phyloP scores from a whole-genome alignment of 306 rosid genomes.

The Fragaria vesca region DNA sequence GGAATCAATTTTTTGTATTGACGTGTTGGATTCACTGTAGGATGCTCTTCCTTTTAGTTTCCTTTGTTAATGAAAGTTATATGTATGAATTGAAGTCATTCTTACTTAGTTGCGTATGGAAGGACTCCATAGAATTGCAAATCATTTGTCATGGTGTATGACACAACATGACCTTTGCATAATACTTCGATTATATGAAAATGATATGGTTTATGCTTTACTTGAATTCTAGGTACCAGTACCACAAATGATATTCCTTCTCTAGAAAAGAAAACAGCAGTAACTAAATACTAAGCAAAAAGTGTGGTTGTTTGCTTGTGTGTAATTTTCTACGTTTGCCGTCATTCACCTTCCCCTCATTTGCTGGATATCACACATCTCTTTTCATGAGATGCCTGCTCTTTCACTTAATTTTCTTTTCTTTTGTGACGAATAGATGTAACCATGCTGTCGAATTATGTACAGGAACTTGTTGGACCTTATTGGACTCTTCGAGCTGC shows the following conservation, averaged over 20 bases:
- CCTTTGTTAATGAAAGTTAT: not conserved
- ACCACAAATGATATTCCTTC: not conserved
- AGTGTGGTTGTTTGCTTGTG: not conserved
- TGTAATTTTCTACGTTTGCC: not conserved
- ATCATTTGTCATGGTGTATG: no score
- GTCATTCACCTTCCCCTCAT: not conserved
- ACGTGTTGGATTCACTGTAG: not conserved
- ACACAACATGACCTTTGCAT: not conserved
- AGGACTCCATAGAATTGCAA: not conserved
- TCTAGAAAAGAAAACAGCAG: no score
- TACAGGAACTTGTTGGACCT: slow-evolving; percentile 80
- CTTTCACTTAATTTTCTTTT: not conserved
- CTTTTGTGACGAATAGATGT: not conserved
- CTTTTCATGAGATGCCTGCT: not conserved
- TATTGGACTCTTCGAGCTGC: slow-evolving; percentile 98
- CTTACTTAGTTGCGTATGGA: not conserved
- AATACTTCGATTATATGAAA: not conserved
- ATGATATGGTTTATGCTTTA: not conserved
- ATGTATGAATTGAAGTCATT: not conserved
- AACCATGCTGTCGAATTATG: slow-evolving; percentile 3
- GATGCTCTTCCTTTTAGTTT: not conserved
- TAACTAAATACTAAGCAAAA: not conserved
- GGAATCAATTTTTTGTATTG: not conserved
- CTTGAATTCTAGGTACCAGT: not conserved
- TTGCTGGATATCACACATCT: not conserved